Base-by-base conservation (phyloP, 2,329 filamentous ascomycete genomes). In the Harringtonia aguacate region DNA sequence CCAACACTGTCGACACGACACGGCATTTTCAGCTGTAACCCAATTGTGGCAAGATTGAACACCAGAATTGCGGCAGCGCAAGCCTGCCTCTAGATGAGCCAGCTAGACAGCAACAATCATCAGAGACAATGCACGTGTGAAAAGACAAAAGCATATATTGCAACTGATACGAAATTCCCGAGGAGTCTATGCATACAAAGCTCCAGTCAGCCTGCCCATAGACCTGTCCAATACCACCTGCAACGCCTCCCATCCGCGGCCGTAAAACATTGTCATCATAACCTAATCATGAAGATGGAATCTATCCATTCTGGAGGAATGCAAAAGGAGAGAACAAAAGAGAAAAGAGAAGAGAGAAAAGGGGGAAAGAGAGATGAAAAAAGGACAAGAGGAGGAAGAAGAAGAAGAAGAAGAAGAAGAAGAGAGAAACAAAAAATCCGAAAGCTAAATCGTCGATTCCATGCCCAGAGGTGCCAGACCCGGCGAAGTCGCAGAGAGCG, bases 11-110 rank as follows among this genome's bases (percentile, higher is more conserved):
- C 2, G 53, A 59, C 24, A 60, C 55, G 9, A 61, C 63, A 39
- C 56, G 51, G 15, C 58, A 64, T 44, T 67, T 68, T 27, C 54
- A 59, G 47, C 58, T 65, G n/a, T n/a, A n/a, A n/a, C n/a, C n/a
- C n/a, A n/a, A n/a, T n/a, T n/a, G n/a, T n/a, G n/a, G n/a, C n/a
- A n/a, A n/a, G n/a, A n/a, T n/a, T n/a, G n/a, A n/a, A n/a, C n/a
- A n/a, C n/a, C n/a, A n/a, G n/a, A n/a, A n/a, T n/a, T n/a, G n/a
- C n/a, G n/a, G n/a, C n/a, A n/a, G n/a, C n/a, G n/a, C n/a, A n/a
- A n/a, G n/a, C n/a, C n/a, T n/a, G n/a, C n/a, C n/a, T n/a, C n/a
- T n/a, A n/a, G n/a, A n/a, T n/a, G n/a, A n/a, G n/a, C n/a, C n/a
- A n/a, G n/a, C n/a, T n/a, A n/a, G n/a, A n/a, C n/a, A n/a, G n/a